Percentiles rank a stretch among this genome's conserved stretches.
Conservation (phyloP, 495 filamentous ascomycete genomes). For the Emericellopsis terricola region DNA sequence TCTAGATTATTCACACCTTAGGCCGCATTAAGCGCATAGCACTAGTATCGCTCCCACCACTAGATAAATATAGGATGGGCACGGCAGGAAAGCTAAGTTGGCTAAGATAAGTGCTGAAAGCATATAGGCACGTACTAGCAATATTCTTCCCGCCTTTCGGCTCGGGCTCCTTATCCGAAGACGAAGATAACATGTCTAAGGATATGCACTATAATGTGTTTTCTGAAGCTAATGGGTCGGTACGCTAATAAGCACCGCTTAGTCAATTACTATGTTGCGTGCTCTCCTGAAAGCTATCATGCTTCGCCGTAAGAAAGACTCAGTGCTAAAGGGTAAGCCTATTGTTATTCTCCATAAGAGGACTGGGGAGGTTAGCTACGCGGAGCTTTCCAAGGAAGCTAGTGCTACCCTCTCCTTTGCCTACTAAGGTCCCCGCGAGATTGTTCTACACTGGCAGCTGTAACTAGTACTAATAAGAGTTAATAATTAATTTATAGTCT, state of each 20-base stretch:
- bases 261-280: constrained; percentile 48
- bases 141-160: constrained; percentile 20
- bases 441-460: too few species aligned
- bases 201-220: too few species aligned
- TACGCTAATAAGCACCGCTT: constrained; percentile 16
- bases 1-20: constrained; percentile 19
- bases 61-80: too few species aligned
- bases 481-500: too few species aligned
- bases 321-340: constrained; percentile 67
- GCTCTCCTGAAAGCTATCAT: constrained; percentile 71
- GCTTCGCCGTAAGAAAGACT: constrained; percentile 69
- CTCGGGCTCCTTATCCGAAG: constrained; percentile 10
- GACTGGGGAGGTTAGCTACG: constrained; percentile 42
- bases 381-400: constrained; percentile 61
- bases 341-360: constrained; percentile 62
- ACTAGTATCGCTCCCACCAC: constrained; percentile 24
- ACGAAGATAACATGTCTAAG: too few species aligned
- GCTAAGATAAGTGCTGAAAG: too few species aligned
- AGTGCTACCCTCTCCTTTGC: too few species aligned
- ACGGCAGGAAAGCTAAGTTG: too few species aligned
- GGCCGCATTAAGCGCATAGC: constrained; percentile 11
- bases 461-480: too few species aligned
- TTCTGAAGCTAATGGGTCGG: constrained; percentile 1
- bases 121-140: too few species aligned
- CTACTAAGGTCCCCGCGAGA: too few species aligned